Conservation (phyloP, 129 eudicot genomes). For the Smallanthus sonchifolius region DNA sequence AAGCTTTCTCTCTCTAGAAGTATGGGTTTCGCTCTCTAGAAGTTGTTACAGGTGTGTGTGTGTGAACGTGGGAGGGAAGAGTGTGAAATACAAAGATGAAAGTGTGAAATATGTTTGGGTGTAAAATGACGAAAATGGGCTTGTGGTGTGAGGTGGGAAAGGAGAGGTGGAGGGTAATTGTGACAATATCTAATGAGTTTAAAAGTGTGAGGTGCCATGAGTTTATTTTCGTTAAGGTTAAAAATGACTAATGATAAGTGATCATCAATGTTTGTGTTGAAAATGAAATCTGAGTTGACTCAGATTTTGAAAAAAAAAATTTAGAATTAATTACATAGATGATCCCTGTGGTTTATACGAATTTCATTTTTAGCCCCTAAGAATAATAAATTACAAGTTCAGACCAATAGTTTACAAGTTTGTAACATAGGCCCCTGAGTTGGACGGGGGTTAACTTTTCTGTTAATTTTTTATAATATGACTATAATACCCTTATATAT, state of each 20-base stretch:
- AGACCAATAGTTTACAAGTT: too few species aligned
- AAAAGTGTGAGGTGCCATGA: not conserved
- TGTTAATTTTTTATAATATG: too few species aligned
- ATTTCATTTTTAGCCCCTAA: too few species aligned
- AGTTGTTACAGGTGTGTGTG: not conserved
- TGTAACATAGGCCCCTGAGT: too few species aligned
- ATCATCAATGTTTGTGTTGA: not conserved
- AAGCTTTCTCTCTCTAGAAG: slow-evolving; percentile 17
- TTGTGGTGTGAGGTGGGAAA: not conserved
- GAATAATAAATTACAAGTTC: too few species aligned
- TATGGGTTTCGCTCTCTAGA: not conserved
- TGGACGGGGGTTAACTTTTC: too few species aligned
- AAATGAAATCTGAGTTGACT: not conserved
- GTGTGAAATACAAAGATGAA: slow-evolving; percentile 19
- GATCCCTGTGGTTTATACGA: too few species aligned
- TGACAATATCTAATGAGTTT: not conserved
- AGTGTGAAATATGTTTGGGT: not conserved
- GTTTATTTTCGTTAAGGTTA: not conserved
- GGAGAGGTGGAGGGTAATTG: not conserved
- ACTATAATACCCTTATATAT: too few species aligned
- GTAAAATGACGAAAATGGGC: slow-evolving; percentile 27
- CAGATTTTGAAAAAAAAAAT: not conserved
- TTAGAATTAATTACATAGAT: not conserved
- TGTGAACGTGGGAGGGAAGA: slow-evolving; percentile 19
- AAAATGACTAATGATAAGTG: not conserved